A percentile compares a stretch with the other conserved stretches of the same genome.
These are phyloP conservation scores for Trichothecium roseum DNA, from an alignment of 2,329 filamentous ascomycete genomes.

Conservation along the genomic window DNA sequence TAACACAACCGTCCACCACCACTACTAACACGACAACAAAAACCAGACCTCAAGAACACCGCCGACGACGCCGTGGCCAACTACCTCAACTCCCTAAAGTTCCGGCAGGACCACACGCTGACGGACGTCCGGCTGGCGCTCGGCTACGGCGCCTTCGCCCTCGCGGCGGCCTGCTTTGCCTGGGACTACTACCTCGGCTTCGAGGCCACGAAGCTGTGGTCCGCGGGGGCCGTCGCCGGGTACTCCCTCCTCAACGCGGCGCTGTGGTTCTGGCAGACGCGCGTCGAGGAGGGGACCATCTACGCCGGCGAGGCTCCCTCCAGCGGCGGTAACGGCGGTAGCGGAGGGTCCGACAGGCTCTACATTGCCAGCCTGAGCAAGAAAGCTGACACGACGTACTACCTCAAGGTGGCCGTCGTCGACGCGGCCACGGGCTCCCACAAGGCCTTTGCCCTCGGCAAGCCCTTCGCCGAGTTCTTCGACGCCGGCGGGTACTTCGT, in stretches of 20 bases:
- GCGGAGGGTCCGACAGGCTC: no score
- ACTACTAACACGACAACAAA: no score
- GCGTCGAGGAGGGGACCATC: constrained; percentile 69
- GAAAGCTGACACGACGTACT: constrained; percentile 76
- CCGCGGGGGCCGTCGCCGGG: constrained; percentile 63
- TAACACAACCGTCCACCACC: constrained; percentile 1
- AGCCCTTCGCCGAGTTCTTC: constrained; percentile 68
- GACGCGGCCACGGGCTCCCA: constrained; percentile 3
- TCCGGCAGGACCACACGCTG: constrained; percentile 70
- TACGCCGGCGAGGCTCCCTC: constrained; percentile 63
- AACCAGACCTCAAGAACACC: constrained; percentile 91
- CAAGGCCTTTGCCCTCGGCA: constrained; percentile 41
- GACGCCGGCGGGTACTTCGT: constrained; percentile 64
- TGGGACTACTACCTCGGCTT: constrained; percentile 91
- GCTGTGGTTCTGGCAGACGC: constrained; percentile 77
- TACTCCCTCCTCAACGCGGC: constrained; percentile 73
- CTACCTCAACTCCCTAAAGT: constrained; percentile 82
- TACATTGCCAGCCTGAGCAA: constrained; percentile 59
- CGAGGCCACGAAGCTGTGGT: constrained; percentile 74
- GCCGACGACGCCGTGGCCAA: constrained; percentile 90
- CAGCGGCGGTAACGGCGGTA: no score
- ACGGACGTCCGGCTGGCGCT: constrained; percentile 74
- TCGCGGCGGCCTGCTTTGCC: constrained; percentile 75
- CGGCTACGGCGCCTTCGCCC: constrained; percentile 71
- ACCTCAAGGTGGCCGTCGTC: constrained; percentile 54